phyloP scores from a whole-genome alignment of 805 yeast genomes.

The Wickerhamia fluorescens region DNA sequence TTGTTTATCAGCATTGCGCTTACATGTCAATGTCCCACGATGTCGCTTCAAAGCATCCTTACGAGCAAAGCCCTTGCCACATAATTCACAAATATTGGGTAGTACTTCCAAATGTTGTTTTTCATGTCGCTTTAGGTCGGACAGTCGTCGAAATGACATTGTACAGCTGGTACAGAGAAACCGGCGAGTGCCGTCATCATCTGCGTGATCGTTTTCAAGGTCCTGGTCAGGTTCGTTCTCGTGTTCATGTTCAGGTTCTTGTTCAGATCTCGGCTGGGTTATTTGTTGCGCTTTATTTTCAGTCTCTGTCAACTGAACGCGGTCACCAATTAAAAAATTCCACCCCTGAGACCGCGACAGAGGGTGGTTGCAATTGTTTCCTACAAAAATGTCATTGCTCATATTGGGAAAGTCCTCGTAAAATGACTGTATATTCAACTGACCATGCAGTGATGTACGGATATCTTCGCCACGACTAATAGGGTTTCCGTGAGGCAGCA shows the following conservation, averaged over 20 bases:
- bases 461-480: slow-evolving; percentile 26
- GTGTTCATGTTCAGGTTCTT: slow-evolving; percentile 3
- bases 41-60: slow-evolving; percentile 79
- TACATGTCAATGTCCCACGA: slow-evolving; percentile 66
- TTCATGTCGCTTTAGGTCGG: slow-evolving; percentile 69
- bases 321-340: slow-evolving; percentile 26
- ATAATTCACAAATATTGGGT: slow-evolving; percentile 66
- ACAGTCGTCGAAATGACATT: slow-evolving; percentile 57
- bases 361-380: slow-evolving; percentile 7
- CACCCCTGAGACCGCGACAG: slow-evolving; percentile 21
- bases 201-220: slow-evolving; percentile 3
- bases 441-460: slow-evolving; percentile 32
- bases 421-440: slow-evolving; percentile 35
- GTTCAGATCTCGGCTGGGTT: slow-evolving; percentile 3
- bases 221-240: slow-evolving; percentile 5
- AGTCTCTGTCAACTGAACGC: slow-evolving; percentile 3
- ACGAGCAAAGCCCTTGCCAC: slow-evolving; percentile 80
- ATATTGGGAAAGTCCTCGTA: slow-evolving; percentile 37
- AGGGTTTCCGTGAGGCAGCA: slow-evolving; percentile 53
- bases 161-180: slow-evolving; percentile 56
- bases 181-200: slow-evolving; percentile 22
- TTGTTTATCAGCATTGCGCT: slow-evolving; percentile 57
- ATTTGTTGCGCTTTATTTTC: slow-evolving; percentile 3
- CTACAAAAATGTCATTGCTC: slow-evolving; percentile 31
- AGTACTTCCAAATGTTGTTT: slow-evolving; percentile 66